Percentiles rank a stretch among this genome's conserved stretches.
These are phyloP conservation scores for Globisporangium okanoganense DNA, from an alignment of 352 stramenopile species.

Conservation along the genomic window DNA sequence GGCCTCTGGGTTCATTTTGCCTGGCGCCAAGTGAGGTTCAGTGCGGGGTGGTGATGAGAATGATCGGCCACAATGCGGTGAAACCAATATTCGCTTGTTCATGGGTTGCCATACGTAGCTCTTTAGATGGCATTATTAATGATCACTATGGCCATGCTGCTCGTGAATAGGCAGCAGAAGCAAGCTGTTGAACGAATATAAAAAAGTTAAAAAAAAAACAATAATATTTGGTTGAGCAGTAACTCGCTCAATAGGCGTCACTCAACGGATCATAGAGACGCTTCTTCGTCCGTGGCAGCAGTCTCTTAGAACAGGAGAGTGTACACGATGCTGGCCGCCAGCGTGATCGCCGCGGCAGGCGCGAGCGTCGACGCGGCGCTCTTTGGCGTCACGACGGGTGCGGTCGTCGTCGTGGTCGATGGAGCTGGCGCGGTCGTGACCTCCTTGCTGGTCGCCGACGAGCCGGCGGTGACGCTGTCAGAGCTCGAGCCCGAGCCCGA, in stretches of 20 bases:
- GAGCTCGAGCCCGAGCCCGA: constrained; percentile 1
- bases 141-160: too few species aligned
- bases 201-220: neutral
- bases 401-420: constrained; percentile 2
- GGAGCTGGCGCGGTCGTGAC: neutral
- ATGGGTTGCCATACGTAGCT: too few species aligned
- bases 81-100: too few species aligned
- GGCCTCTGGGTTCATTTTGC: constrained; percentile 5
- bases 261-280: neutral
- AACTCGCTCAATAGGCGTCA: neutral
- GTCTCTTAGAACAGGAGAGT: constrained; percentile 8
- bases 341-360: constrained; percentile 1
- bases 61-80: constrained; percentile 1
- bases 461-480: neutral
- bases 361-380: constrained; percentile 1
- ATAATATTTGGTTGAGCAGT: constrained; percentile 2
- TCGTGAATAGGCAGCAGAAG: too few species aligned
- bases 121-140: too few species aligned
- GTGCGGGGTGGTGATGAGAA: constrained; percentile 1
- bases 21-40: neutral
- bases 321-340: constrained; percentile 7
- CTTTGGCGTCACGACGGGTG: neutral
- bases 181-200: neutral
- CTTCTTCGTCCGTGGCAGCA: neutral
- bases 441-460: neutral